Evolutionary conservation across 2,329 filamentous ascomycete genomes (phyloP).

Genomic region (Ceratocystis cacaofunesta): DNA sequence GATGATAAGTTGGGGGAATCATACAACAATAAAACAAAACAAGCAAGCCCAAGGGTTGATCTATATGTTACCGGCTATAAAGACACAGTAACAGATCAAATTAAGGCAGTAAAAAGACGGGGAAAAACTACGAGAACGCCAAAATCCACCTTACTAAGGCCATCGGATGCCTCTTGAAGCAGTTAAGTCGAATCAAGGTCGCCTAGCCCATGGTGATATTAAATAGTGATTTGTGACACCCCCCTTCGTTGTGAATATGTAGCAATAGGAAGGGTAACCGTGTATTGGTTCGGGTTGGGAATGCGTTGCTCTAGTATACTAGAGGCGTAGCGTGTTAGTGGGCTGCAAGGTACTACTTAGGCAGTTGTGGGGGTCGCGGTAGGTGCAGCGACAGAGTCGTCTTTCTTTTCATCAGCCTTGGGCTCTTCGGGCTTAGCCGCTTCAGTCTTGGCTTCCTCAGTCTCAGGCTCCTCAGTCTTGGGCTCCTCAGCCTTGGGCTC

Average conservation of each 20-base stretch:
- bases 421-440: slow-evolving; percentile 17
- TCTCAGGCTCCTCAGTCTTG: slow-evolving; percentile 18
- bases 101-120: not conserved
- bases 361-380: slow-evolving; percentile 20
- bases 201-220: not conserved
- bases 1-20: slow-evolving; percentile 15
- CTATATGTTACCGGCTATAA: not conserved
- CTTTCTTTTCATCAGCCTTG: slow-evolving; percentile 13
- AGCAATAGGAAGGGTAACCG: not conserved
- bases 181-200: not conserved
- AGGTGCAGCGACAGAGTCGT: not conserved
- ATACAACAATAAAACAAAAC: slow-evolving; percentile 16
- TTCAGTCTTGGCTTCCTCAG: slow-evolving; percentile 20
- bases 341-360: not conserved
- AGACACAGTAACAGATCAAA: not conserved
- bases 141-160: not conserved
- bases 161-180: not conserved
- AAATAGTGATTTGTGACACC: not conserved
- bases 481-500: slow-evolving; percentile 21
- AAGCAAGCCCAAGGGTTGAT: not conserved
- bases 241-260: not conserved
- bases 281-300: not conserved
- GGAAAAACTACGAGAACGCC: slow-evolving; percentile 1
- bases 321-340: not conserved
- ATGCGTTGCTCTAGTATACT: not conserved